Base-by-base conservation (phyloP, 139 green algal species). In the Tetraselmis chui region DNA sequence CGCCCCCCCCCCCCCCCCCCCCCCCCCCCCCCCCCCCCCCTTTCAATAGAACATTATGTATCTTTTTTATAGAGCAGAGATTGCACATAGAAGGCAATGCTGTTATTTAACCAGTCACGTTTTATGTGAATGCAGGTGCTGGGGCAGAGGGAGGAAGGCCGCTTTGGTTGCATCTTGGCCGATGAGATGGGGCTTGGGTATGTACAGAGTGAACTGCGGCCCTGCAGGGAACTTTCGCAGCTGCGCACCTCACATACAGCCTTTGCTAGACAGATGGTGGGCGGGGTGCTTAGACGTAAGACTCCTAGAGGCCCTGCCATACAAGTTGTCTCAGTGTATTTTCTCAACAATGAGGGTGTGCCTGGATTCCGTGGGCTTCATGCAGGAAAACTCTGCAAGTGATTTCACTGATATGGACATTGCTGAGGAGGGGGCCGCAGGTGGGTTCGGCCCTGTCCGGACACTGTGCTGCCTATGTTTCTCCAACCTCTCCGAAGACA, bases 361-460 rank as follows among this genome's bases (percentile, higher is more conserved):
- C n/a, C 27, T 76, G 59, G 59, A 23, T 83, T 27, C 30, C 0
- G 29, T 59, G 32, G 29, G 30, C 29, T 75, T 83, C 29, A 23
- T 85, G 75, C 86, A 90, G 91, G 76, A 95, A 95, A 84, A 96
- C 93, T 11, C 86, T 97, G 84, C 92, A 96, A 79, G 87, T 94
- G 25, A 89, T 97, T 29, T 81, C 92, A 1, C 85, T 97, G 24
- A 26, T 93, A 0, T 98, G 91, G 91, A 96, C 92, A 23, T 45
- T 96, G 76, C 87, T 97, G 67, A 87, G 86, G 26, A 92, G 96
- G 79, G 90, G 91, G 0, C 92, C 93, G 0, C 32, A 88, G 85
- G 87, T 90, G 18, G 45, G n/a, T n/a, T n/a, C n/a, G n/a, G n/a
- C n/a, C n/a, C n/a, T n/a, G n/a, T n/a, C n/a, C n/a, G n/a, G n/a